Conservation (phyloP, 148 eudicot genomes). For the Arctostaphylos glauca region DNA sequence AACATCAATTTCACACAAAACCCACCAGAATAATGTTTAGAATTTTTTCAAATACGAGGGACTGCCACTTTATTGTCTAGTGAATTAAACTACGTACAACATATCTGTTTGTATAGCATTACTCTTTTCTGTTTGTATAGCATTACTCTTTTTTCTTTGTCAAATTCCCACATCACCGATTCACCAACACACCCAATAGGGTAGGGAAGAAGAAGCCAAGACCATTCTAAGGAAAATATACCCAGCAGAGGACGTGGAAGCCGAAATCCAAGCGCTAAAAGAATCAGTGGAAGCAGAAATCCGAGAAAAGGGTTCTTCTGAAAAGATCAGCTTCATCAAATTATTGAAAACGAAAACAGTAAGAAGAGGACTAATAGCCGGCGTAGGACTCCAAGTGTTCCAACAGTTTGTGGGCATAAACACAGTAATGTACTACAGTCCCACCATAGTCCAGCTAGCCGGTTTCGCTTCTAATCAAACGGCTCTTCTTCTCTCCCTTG, state of each 20-base stretch:
- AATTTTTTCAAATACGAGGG: neutral
- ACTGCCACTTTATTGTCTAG: neutral
- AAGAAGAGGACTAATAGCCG: slow-evolving; percentile 50
- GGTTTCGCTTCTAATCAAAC: slow-evolving; percentile 62
- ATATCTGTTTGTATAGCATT: neutral
- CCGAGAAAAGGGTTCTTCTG: slow-evolving; percentile 22
- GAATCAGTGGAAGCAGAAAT: slow-evolving; percentile 54
- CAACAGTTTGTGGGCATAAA: slow-evolving; percentile 72
- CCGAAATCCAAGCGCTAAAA: slow-evolving; percentile 43
- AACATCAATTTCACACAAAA: neutral
- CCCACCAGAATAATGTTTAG: neutral
- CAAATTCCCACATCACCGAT: neutral
- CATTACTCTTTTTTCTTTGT: neutral
- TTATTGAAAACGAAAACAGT: slow-evolving; percentile 40
- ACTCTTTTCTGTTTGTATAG: neutral
- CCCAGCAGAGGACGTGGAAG: slow-evolving; percentile 40
- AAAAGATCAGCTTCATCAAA: slow-evolving; percentile 17
- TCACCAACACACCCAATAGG: slow-evolving; percentile 28
- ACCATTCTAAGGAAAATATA: slow-evolving; percentile 51
- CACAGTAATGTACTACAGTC: slow-evolving; percentile 71
- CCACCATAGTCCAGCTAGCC: slow-evolving; percentile 61
- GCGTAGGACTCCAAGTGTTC: slow-evolving; percentile 60
- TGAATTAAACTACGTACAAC: neutral
- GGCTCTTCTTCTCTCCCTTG: slow-evolving; percentile 61
- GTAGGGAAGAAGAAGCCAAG: slow-evolving; percentile 47